Conservation (phyloP, 2,329 filamentous ascomycete genomes). For the Penicillium sp. region DNA sequence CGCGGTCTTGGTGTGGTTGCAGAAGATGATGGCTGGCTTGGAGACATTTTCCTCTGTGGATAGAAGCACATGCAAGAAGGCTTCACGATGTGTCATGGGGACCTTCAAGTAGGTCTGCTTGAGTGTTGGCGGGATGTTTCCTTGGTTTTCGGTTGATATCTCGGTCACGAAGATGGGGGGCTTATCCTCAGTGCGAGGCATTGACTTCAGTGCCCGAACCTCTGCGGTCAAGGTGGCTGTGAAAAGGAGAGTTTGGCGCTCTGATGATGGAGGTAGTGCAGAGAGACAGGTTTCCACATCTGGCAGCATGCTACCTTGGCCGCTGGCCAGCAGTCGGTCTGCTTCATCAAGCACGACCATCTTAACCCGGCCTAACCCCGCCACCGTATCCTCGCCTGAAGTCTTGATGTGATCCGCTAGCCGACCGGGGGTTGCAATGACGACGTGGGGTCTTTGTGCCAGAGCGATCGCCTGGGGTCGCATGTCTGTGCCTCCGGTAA, state of each 20-base stretch:
- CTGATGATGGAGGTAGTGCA: conserved; percentile 70
- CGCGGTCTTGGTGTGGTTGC: conserved; percentile 85
- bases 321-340: conserved; percentile 75
- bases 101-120: conserved; percentile 83
- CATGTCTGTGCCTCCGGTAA: conserved; percentile 94
- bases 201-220: conserved; percentile 79
- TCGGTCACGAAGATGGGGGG: conserved; percentile 85
- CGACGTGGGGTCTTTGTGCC: conserved; percentile 77
- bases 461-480: conserved; percentile 82
- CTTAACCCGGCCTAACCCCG: conserved; percentile 72
- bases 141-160: conserved; percentile 66
- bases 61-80: conserved; percentile 88
- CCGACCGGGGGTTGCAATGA: conserved; percentile 91
- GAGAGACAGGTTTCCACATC: conserved; percentile 87
- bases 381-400: conserved; percentile 87
- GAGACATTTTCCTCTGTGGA: conserved; percentile 71
- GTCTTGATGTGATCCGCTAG: conserved; percentile 90
- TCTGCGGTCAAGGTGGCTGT: conserved; percentile 94
- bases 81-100: conserved; percentile 88
- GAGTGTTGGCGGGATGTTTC: conserved; percentile 75
- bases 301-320: conserved; percentile 83
- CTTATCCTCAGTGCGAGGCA: conserved; percentile 67
- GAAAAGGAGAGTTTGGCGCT: conserved; percentile 92
- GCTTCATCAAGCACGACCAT: conserved; percentile 96
- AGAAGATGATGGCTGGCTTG: conserved; percentile 87